Evolutionary conservation across 495 filamentous ascomycete genomes (phyloP), one percentile per base, ranked within the genome.

Genomic region (Aspergillus diversus): DNA sequence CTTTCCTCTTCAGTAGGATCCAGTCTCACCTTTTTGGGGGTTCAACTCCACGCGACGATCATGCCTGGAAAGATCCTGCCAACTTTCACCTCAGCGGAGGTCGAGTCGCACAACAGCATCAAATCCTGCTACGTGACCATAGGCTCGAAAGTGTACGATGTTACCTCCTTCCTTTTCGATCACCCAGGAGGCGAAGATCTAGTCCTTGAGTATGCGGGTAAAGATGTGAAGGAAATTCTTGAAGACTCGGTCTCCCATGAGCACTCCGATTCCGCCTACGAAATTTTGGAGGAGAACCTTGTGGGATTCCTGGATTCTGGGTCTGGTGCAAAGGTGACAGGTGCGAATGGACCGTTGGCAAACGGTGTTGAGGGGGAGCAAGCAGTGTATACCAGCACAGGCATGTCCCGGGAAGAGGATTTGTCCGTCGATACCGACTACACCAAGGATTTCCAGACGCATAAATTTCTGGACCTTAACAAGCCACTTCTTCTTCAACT

Each of bases 81-180:
- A 46, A 95, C 87, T 21, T 86, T 97, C 69, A 87, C 89, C 34
- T 75, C 81, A 67, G 84, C 87, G 61, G 91, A 98, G 72, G 87
- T 99, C 66, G 85, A 86, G 71, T 81, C 87, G 65, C 92, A 94
- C 74, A 96, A 92, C 69, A 89, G 83, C 51, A 75, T 73, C 43
- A 88, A 93, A 73, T 96, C 91, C 27, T 98, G 96, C 83, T 99
- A 92, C 81, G 92, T 99, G 65, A 93, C 91, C 0, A 74, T 97
- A 48, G 95, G 92, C 37, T 83, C 82, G 32, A 94, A 93, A 66
- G 95, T 98, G 67, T 98, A 92, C 84, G 92, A 99, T 83, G 84
- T 99, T 62, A 97, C 96, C 31, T 81, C 87, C 32, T 99, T 99
- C 69, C 72, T 97, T 57, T 83, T 89, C 52, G 86, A 90, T 62